Conservation (phyloP, 352 stramenopile species). For the Pythium brachiatum region DNA sequence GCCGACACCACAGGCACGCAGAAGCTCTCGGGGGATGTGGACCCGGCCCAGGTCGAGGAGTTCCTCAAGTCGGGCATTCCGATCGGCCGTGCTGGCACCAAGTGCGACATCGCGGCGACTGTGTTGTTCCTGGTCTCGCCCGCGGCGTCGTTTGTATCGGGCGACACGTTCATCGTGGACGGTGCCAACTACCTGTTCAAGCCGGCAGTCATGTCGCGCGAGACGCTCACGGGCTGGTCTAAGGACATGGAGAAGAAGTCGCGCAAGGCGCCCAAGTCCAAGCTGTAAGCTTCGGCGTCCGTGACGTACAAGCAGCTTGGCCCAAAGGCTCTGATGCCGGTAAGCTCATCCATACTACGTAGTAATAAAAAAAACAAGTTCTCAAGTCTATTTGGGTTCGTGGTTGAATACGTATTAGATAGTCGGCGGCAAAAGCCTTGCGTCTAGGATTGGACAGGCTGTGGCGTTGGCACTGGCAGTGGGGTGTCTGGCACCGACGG, state of each 20-base stretch:
- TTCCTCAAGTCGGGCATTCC: conserved; percentile 53
- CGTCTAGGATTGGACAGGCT: not conserved
- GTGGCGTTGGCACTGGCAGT: conserved; percentile 30
- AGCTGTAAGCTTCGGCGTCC: conserved; percentile 30
- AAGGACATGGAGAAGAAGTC: conserved; percentile 77
- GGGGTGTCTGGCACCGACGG: conserved; percentile 54
- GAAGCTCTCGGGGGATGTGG: conserved; percentile 85
- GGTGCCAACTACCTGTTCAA: conserved; percentile 82
- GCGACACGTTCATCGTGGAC: conserved; percentile 83
- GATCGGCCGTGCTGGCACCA: conserved; percentile 74
- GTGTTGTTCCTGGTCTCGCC: conserved; percentile 84
- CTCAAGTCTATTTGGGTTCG: not conserved
- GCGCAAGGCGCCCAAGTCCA: conserved; percentile 43
- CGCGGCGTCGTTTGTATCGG: conserved; percentile 77
- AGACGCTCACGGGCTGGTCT: conserved; percentile 72
- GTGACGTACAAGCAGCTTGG: too few species aligned
- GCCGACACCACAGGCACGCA: conserved; percentile 92
- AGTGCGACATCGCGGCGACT: conserved; percentile 77
- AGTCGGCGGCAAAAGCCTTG: too few species aligned
- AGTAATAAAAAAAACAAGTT: not conserved
- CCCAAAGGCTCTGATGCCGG: not conserved
- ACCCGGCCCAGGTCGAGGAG: conserved; percentile 38
- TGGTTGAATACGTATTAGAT: conserved; percentile 3
- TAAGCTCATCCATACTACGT: not conserved
- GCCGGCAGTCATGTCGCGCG: conserved; percentile 61